phyloP scores from a whole-genome alignment of 805 yeast genomes.

The Aciculoconidium aculeatum region DNA sequence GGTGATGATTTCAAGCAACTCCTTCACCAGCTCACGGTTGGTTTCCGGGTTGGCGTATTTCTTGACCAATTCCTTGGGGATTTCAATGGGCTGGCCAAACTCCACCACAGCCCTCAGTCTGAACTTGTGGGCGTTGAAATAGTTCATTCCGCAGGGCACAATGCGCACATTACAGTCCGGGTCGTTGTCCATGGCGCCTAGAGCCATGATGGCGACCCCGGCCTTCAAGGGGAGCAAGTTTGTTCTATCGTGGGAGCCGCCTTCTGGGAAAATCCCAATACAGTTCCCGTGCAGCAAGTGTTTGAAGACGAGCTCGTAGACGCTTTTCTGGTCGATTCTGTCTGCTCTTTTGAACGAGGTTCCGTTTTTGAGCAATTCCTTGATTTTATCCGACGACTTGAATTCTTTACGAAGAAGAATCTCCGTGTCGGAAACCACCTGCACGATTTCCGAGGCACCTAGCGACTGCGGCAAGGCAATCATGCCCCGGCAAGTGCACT shows the following conservation, averaged over 20 bases:
- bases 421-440: constrained; percentile 68
- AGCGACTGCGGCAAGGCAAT: constrained; percentile 71
- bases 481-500: constrained; percentile 61
- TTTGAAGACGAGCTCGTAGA: constrained; percentile 78
- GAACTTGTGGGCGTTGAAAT: constrained; percentile 92
- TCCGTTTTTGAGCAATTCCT: constrained; percentile 42
- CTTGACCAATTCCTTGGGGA: constrained; percentile 49
- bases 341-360: constrained; percentile 66
- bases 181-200: constrained; percentile 82
- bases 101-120: constrained; percentile 93
- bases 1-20: constrained; percentile 63
- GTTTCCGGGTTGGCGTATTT: constrained; percentile 62
- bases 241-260: constrained; percentile 95
- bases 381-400: constrained; percentile 42
- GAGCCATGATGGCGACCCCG: constrained; percentile 97
- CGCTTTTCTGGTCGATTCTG: constrained; percentile 79
- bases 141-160: constrained; percentile 97
- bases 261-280: constrained; percentile 94
- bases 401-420: constrained; percentile 66
- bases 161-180: constrained; percentile 75
- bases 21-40: constrained; percentile 67
- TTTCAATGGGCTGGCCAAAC: constrained; percentile 82
- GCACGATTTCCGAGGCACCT: constrained; percentile 69
- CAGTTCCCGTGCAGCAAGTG: constrained; percentile 78
- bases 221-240: constrained; percentile 90